Conservation (phyloP, 768 basidiomycete genomes). For the Mycena leptocephala region DNA sequence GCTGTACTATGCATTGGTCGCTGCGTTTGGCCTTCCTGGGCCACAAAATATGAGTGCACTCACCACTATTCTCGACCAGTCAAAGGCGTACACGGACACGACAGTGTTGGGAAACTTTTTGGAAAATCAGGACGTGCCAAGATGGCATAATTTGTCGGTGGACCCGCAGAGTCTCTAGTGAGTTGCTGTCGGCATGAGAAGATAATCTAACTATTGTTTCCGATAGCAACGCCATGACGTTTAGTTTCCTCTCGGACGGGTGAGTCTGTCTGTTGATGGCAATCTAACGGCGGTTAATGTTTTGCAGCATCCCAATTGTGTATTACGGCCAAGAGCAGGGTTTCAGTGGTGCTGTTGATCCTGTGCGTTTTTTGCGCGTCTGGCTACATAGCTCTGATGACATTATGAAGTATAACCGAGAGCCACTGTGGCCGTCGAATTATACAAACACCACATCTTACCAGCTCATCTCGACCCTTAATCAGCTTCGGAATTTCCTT, state of each 20-base stretch:
- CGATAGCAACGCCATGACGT: slow-evolving; percentile 79
- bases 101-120: slow-evolving; percentile 78
- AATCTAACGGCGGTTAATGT: neutral
- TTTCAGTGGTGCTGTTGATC: slow-evolving; percentile 76
- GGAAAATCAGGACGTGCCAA: slow-evolving; percentile 84
- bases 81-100: slow-evolving; percentile 66
- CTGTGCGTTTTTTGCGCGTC: slow-evolving; percentile 58
- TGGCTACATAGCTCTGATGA: neutral
- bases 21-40: slow-evolving; percentile 84
- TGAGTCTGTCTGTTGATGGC: neutral
- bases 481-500: slow-evolving; percentile 80
- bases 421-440: slow-evolving; percentile 80
- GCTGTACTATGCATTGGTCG: slow-evolving; percentile 73
- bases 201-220: neutral
- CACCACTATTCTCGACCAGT: slow-evolving; percentile 65
- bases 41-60: slow-evolving; percentile 74
- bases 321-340: slow-evolving; percentile 89
- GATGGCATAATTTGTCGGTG: slow-evolving; percentile 81
- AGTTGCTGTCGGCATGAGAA: slow-evolving; percentile 41
- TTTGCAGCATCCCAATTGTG: slow-evolving; percentile 75
- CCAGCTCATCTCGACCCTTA: slow-evolving; percentile 72
- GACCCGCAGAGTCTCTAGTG: slow-evolving; percentile 83
- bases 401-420: slow-evolving; percentile 74
- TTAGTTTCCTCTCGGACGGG: slow-evolving; percentile 85
- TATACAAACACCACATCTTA: slow-evolving; percentile 75